Conservation (phyloP, 2,329 filamentous ascomycete genomes). For the Emergomyces pasteurianus region DNA sequence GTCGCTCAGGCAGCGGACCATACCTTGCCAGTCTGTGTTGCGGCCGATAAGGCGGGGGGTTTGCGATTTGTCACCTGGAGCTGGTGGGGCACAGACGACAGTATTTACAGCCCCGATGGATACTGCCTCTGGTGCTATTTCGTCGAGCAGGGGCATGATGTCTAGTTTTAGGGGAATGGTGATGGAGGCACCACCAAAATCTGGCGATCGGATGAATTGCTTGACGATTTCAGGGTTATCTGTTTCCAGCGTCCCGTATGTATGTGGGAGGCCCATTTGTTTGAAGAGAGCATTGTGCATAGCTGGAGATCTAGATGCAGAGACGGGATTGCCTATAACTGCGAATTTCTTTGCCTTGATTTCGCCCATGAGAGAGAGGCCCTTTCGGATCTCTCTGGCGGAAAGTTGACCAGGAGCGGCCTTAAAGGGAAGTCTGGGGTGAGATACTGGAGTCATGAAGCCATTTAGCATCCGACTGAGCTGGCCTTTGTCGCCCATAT, state of each 20-base stretch:
- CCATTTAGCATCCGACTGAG: conserved; percentile 80
- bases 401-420: conserved; percentile 91
- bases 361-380: conserved; percentile 65
- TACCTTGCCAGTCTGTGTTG: conserved; percentile 94
- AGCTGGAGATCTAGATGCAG: conserved; percentile 69
- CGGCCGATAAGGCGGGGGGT: conserved; percentile 56
- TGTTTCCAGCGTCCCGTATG: conserved; percentile 69
- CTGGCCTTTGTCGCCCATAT: conserved; percentile 84
- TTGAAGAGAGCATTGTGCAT: conserved; percentile 80
- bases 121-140: conserved; percentile 64
- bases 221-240: conserved; percentile 48
- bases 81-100: conserved; percentile 50
- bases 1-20: conserved; percentile 64
- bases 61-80: conserved; percentile 30
- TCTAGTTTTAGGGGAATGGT: conserved; percentile 93
- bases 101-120: conserved; percentile 92
- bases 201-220: conserved; percentile 52
- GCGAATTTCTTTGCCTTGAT: conserved; percentile 67
- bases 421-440: conserved; percentile 78
- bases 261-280: conserved; percentile 66
- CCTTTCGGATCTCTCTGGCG: conserved; percentile 73
- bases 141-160: conserved; percentile 69
- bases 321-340: conserved; percentile 77
- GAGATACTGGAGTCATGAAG: conserved; percentile 91
- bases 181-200: conserved; percentile 88